A percentile compares a stretch with the other conserved stretches of the same genome.
These are phyloP conservation scores for Anthracocystis panici-leucophaei DNA, from an alignment of 1,284 basidiomycete genomes.

Conservation along the genomic window DNA sequence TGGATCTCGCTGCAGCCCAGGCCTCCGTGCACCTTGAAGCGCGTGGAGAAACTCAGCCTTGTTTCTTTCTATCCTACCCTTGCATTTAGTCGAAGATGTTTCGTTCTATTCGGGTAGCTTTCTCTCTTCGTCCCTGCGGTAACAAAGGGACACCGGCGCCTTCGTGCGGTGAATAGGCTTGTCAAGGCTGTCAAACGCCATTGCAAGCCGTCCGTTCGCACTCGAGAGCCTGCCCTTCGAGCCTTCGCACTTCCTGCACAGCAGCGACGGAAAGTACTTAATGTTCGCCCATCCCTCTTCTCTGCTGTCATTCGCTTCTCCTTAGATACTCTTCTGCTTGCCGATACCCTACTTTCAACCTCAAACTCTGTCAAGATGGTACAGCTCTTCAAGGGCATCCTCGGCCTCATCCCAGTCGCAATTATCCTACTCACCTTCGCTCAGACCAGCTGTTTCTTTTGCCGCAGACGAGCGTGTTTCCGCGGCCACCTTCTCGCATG, in stretches of 20 bases:
- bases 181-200: too few species aligned
- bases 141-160: too few species aligned
- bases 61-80: not conserved
- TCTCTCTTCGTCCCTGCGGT: not conserved
- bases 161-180: too few species aligned
- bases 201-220: too few species aligned
- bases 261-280: not conserved
- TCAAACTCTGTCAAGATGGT: conserved; percentile 15
- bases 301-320: not conserved
- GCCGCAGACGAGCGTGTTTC: not conserved
- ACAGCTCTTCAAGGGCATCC: conserved; percentile 11
- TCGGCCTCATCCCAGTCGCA: conserved; percentile 20
- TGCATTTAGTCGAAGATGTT: too few species aligned
- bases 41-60: not conserved
- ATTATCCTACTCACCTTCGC: conserved; percentile 9
- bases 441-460: conserved; percentile 7
- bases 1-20: not conserved
- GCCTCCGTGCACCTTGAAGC: conserved; percentile 3
- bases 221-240: too few species aligned
- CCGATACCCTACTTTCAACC: not conserved
- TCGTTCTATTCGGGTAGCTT: not conserved
- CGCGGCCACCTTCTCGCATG: conserved; percentile 13
- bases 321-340: not conserved
- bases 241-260: not conserved
- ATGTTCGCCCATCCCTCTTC: not conserved